Percentiles rank a stretch among this genome's conserved stretches.
phyloP scores from a whole-genome alignment of 768 basidiomycete genomes.

The Lactarius psammicola region DNA sequence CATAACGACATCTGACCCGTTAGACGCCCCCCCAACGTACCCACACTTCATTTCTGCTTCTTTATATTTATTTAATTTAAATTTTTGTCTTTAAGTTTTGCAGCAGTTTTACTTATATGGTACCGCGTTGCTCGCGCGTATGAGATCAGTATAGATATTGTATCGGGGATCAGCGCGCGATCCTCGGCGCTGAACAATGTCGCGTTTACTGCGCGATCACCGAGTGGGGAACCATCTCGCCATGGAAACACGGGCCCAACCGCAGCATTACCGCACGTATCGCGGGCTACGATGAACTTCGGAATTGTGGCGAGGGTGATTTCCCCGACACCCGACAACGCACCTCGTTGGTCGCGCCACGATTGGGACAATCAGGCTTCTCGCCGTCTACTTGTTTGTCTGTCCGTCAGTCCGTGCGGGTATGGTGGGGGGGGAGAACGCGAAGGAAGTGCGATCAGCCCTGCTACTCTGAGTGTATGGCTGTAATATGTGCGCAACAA shows the following conservation, averaged over 20 bases:
- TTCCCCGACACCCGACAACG: conserved; percentile 9
- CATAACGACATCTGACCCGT: conserved; percentile 3
- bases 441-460: conserved; percentile 8
- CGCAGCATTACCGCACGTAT: conserved; percentile 21
- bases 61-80: background rate
- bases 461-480: background rate
- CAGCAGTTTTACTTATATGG: background rate
- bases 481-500: conserved; percentile 10
- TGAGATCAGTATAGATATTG: background rate
- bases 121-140: conserved; percentile 15
- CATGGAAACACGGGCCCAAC: conserved; percentile 24
- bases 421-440: background rate
- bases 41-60: background rate
- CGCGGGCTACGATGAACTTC: conserved; percentile 6
- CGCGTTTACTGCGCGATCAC: conserved; percentile 25
- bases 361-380: background rate
- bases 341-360: conserved; percentile 18
- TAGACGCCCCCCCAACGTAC: conserved; percentile 5
- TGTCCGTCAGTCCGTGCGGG: background rate
- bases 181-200: conserved; percentile 21
- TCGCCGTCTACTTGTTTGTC: background rate
- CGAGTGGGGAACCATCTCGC: conserved; percentile 22
- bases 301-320: conserved; percentile 8
- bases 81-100: background rate
- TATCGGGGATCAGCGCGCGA: conserved; percentile 20